phyloP scores from a whole-genome alignment of 2,329 filamentous ascomycete species.

The Botryotinia calthae region DNA sequence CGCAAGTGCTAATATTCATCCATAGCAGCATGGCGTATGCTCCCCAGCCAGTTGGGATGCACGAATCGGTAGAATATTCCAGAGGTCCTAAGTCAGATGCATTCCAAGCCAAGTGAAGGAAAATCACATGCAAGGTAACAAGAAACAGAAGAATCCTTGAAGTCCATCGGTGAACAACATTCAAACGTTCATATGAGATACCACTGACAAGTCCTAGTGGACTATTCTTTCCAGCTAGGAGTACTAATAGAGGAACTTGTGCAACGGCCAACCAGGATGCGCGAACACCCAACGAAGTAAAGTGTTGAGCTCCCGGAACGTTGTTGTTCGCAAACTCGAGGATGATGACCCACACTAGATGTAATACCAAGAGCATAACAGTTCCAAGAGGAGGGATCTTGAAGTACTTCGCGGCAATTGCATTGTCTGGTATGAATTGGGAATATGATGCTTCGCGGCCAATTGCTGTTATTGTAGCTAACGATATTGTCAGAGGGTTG shows the following conservation, averaged over 20 bases:
- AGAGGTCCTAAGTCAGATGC: constrained; percentile 30
- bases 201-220: constrained; percentile 60
- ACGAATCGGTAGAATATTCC: constrained; percentile 33
- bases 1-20: constrained; percentile 61
- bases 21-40: constrained; percentile 65
- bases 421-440: constrained; percentile 35
- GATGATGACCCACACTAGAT: constrained; percentile 42
- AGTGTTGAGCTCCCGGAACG: constrained; percentile 31
- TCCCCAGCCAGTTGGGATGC: constrained; percentile 52
- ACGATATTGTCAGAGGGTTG: constrained; percentile 29
- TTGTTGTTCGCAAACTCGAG: constrained; percentile 42
- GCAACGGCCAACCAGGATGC: constrained; percentile 65
- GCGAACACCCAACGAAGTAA: constrained; percentile 50
- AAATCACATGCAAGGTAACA: constrained; percentile 43
- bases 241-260: constrained; percentile 62
- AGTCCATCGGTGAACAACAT: constrained; percentile 72
- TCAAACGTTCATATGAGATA: constrained; percentile 65
- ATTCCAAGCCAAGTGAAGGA: constrained; percentile 32
- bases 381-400: constrained; percentile 39
- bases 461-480: constrained; percentile 39
- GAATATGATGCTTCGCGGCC: constrained; percentile 39
- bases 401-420: constrained; percentile 18
- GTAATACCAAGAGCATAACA: constrained; percentile 40
- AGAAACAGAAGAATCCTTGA: constrained; percentile 66
- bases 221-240: constrained; percentile 59